Evolutionary conservation across 805 yeast genomes (phyloP).

Genomic region (Wickerhamomyces subpelliculosus): DNA sequence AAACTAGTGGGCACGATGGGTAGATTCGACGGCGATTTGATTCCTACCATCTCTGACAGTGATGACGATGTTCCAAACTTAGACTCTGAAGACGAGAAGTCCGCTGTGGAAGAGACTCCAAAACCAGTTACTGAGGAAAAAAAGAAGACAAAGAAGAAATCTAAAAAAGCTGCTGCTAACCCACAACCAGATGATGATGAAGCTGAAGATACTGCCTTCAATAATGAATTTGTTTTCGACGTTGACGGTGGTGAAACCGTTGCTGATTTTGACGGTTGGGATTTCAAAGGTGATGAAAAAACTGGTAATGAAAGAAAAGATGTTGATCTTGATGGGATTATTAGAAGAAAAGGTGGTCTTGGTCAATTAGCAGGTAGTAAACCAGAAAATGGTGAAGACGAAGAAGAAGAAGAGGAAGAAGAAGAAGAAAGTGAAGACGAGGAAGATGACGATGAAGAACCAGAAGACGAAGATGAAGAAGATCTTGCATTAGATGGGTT

Average conservation of each 20-base stretch:
- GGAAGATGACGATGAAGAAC: conserved; percentile 24
- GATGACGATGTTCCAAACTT: conserved; percentile 60
- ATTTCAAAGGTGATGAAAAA: conserved; percentile 50
- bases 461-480: conserved; percentile 33
- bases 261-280: conserved; percentile 71
- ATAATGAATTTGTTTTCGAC: conserved; percentile 69
- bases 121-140: conserved; percentile 17
- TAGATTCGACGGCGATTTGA: conserved; percentile 48
- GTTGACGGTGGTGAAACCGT: conserved; percentile 49
- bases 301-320: conserved; percentile 34
- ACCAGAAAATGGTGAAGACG: conserved; percentile 29
- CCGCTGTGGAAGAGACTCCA: conserved; percentile 13
- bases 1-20: too few relatives aligned
- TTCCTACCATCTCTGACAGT: conserved; percentile 70
- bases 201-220: conserved; percentile 47
- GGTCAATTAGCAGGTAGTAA: conserved; percentile 44
- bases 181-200: conserved; percentile 23
- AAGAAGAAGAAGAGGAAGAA: conserved; percentile 36
- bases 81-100: conserved; percentile 41
- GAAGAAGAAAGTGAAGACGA: conserved; percentile 30
- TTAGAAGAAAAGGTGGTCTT: conserved; percentile 80
- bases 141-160: conserved; percentile 19
- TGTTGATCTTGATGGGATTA: conserved; percentile 83
- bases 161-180: conserved; percentile 8
- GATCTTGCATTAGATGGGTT: conserved; percentile 41